A percentile compares a stretch with the other conserved stretches of the same genome.
Evolutionary conservation across 176 grass and related monocot species (phyloP).

Genomic region (Oryza glumipatula): DNA sequence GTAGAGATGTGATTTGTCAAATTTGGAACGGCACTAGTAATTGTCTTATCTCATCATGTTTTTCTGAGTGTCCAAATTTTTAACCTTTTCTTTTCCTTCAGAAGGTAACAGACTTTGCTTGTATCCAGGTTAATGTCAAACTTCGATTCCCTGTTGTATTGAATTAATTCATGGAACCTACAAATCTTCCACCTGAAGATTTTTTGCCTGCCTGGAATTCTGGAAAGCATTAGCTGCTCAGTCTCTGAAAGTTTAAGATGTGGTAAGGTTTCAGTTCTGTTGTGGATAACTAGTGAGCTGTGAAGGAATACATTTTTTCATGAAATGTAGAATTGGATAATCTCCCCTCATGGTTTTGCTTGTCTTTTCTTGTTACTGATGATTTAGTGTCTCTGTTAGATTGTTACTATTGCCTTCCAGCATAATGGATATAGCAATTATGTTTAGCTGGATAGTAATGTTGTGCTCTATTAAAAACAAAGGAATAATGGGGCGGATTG

Average conservation of each 20-base stretch:
- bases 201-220: slow-evolving; percentile 64
- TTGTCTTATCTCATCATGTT: slow-evolving; percentile 28
- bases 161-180: slow-evolving; percentile 89
- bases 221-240: slow-evolving; percentile 88
- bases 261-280: slow-evolving; percentile 57
- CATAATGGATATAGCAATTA: background rate
- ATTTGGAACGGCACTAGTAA: slow-evolving; percentile 73
- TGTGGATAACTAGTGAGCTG: slow-evolving; percentile 5
- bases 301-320: slow-evolving; percentile 8
- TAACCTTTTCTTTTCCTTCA: background rate
- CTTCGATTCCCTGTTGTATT: slow-evolving; percentile 79
- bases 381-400: background rate
- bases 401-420: background rate
- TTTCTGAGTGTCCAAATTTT: slow-evolving; percentile 16
- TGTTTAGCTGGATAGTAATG: too few relatives aligned
- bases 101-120: slow-evolving; percentile 28
- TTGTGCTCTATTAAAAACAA: too few relatives aligned
- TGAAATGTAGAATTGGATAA: slow-evolving; percentile 1
- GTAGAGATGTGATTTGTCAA: slow-evolving; percentile 98
- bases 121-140: slow-evolving; percentile 76
- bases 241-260: slow-evolving; percentile 93
- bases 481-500: too few relatives aligned
- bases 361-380: background rate
- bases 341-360: background rate
- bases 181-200: slow-evolving; percentile 73